These are phyloP conservation scores for Mycena capillaripes DNA, from an alignment of 768 basidiomycete species.

Conservation along the genomic window DNA sequence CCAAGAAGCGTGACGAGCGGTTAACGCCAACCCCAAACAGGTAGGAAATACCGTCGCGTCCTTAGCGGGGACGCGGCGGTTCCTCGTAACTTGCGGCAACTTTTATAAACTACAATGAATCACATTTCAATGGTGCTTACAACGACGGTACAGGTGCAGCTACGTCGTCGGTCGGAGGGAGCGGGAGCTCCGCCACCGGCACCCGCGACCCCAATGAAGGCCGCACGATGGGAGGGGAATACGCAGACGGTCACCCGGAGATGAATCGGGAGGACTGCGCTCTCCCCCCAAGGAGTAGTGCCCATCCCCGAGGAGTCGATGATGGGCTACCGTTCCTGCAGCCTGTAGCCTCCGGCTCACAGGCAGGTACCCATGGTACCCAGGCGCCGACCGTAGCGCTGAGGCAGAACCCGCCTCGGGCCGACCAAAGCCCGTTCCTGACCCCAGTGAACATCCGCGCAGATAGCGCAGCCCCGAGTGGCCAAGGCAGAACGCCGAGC, in stretches of 20 bases:
- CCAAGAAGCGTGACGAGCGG: too few relatives aligned
- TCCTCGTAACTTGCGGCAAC: neutral
- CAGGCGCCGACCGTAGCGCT: neutral
- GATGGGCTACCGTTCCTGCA: neutral
- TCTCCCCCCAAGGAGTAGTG: too few relatives aligned
- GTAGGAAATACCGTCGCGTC: too few relatives aligned
- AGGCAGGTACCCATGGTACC: neutral
- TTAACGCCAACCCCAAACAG: too few relatives aligned
- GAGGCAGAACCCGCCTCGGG: neutral
- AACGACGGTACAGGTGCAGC: neutral
- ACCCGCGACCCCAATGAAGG: too few relatives aligned
- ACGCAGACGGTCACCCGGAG: too few relatives aligned
- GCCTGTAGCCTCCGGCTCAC: neutral
- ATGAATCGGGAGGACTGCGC: too few relatives aligned
- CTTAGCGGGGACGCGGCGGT: too few relatives aligned
- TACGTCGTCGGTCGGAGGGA: slow-evolving; percentile 12
- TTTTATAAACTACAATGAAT: neutral
- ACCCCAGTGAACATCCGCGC: neutral
- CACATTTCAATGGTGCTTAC: neutral
- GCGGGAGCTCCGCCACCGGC: too few relatives aligned
- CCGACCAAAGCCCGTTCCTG: neutral
- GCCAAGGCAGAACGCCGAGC: too few relatives aligned
- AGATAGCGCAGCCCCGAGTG: too few relatives aligned
- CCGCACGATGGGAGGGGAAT: too few relatives aligned
- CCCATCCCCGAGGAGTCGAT: slow-evolving; percentile 14